Evolutionary conservation across 306 rosid genomes (phyloP).

Genomic region (Medicago lupulina): DNA sequence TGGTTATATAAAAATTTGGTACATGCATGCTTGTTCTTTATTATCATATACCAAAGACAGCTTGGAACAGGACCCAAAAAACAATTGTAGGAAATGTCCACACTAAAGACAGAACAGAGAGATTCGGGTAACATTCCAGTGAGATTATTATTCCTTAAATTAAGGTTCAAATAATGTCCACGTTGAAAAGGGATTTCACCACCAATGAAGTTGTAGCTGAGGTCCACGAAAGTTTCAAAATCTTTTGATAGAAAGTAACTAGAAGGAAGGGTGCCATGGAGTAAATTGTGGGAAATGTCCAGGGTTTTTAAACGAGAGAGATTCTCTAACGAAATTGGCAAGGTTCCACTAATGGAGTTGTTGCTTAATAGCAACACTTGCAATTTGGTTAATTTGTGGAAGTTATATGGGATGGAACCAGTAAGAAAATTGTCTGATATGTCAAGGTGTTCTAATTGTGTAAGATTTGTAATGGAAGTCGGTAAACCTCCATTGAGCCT

Average conservation of each 20-base stretch:
- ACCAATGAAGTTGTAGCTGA: background rate
- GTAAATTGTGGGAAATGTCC: conserved; percentile 8
- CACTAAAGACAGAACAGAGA: too few species aligned
- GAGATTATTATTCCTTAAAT: background rate
- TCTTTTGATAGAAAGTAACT: too few species aligned
- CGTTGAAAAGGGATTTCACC: conserved; percentile 6
- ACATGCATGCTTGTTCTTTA: too few species aligned
- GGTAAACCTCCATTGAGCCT: background rate
- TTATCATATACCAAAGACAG: too few species aligned
- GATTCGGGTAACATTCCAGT: background rate
- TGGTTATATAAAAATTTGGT: too few species aligned
- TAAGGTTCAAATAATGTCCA: background rate
- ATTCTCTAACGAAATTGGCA: background rate
- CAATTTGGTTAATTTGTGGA: background rate
- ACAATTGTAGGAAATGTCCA: background rate
- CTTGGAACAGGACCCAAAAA: background rate
- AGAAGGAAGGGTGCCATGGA: background rate
- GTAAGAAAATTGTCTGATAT: background rate
- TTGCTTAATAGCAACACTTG: background rate
- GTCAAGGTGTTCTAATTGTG: background rate
- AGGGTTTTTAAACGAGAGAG: background rate
- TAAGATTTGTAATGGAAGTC: background rate
- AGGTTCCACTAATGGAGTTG: background rate
- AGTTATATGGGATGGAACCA: background rate
- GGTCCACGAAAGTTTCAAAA: background rate